Evolutionary conservation across 2,329 filamentous ascomycete species (phyloP), one percentile per base, ranked within the genome.

Genomic region (Myriosclerotinia scirpicola): DNA sequence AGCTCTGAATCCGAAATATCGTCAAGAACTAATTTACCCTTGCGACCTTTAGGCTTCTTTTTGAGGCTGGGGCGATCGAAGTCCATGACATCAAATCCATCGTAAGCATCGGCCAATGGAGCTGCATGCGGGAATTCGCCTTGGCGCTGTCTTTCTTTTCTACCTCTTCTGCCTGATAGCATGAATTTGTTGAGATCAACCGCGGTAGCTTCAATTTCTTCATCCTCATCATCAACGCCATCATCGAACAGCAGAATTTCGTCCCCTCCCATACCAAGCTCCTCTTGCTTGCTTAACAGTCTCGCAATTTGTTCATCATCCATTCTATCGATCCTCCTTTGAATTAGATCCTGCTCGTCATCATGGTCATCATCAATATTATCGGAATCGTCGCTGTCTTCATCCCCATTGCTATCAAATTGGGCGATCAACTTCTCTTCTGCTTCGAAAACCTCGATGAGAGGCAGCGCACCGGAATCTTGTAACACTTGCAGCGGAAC

Each of bases 81-180:
- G 73, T 96, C 91, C 89, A 95, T 94, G 54, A 96, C 81, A 74
- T 97, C 92, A 70, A 97, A 89, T 11, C 87, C 90, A 68, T 89
- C 87, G 68, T 77, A 77, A 44, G 73, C 73, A 82, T 66, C 85
- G 3, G 84, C 85, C 71, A 88, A 81, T 20, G 82, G 79, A 55
- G 80, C 80, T 7, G 85, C 86, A 48, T 81, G 81, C 20, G 84
- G 83, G 72, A 86, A 87, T 48, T 72, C 75, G 30, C 77, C 76
- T 53, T 71, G 71, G 60, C 72, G 73, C 38, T 69, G 70, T 54
- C 70, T 67, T 69, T 74, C 65, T 61, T 70, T 68, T 65, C 69
- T 67, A 55, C 69, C 70, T 64, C 70, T 58, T 65, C 71, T 54
- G 70, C 65, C 70, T 68, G 20, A 69, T 67, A 46, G 67, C 67